These are phyloP conservation scores for Narthecium ossifragum DNA, from an alignment of 106 monocot genomes.

Conservation along the genomic window DNA sequence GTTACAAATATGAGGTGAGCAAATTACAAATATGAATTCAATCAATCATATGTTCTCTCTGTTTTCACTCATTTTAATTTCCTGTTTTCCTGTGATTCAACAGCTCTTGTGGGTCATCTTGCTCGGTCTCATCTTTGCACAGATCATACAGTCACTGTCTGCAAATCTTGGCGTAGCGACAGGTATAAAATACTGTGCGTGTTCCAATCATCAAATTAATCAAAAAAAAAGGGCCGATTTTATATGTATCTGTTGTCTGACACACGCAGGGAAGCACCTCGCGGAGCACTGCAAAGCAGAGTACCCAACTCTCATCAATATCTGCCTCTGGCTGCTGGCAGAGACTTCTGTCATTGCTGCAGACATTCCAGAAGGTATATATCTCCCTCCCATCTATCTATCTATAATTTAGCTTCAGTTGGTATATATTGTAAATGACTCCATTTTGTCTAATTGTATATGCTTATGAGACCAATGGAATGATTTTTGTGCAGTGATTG, in stretches of 20 bases:
- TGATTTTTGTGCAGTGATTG: slow-evolving; percentile 47
- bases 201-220: no score
- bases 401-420: no score
- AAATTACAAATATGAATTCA: background rate
- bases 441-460: background rate
- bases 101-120: slow-evolving; percentile 77
- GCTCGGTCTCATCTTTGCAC: slow-evolving; percentile 51
- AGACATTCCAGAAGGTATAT: slow-evolving; percentile 71
- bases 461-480: background rate
- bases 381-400: no score
- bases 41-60: background rate
- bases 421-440: background rate
- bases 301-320: slow-evolving; percentile 41
- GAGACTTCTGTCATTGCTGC: slow-evolving; percentile 69
- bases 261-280: slow-evolving; percentile 52
- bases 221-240: no score
- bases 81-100: no score
- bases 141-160: slow-evolving; percentile 72
- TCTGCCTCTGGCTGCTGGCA: slow-evolving; percentile 48
- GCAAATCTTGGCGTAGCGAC: slow-evolving; percentile 83
- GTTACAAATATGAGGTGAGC: slow-evolving; percentile 48
- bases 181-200: slow-evolving; percentile 20
- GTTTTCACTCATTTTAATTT: background rate
- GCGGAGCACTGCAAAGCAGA: slow-evolving; percentile 63
- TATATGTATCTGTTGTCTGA: no score